phyloP scores from a whole-genome alignment of 768 basidiomycete species.

The Mycena sanguinolenta region DNA sequence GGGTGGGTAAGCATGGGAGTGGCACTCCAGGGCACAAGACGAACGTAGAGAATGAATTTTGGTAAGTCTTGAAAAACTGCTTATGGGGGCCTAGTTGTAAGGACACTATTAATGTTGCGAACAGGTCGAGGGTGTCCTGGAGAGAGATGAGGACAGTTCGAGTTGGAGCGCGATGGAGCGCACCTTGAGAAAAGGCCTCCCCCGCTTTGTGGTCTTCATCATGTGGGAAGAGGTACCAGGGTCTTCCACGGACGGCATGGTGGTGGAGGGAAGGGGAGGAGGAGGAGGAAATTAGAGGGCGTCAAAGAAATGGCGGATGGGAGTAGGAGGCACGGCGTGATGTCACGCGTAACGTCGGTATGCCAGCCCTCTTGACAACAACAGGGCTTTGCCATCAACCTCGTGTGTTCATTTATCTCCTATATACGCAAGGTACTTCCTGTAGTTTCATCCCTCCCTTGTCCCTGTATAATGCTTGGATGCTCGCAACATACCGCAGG shows the following conservation, averaged over 20 bases:
- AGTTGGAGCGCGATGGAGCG: constrained; percentile 35
- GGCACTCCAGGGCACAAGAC: constrained; percentile 48
- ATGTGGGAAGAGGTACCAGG: constrained; percentile 86
- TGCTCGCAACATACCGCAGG: not conserved
- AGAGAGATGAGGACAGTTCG: constrained; percentile 29
- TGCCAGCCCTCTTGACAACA: not conserved
- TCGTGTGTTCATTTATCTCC: not conserved
- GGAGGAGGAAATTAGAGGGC: constrained; percentile 45
- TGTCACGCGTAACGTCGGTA: not conserved
- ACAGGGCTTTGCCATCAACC: not conserved
- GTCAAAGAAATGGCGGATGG: constrained; percentile 43
- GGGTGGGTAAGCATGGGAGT: constrained; percentile 30
- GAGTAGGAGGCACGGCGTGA: not conserved
- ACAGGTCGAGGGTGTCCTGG: constrained; percentile 98
- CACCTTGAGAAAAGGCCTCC: constrained; percentile 94
- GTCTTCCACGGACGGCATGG: constrained; percentile 56
- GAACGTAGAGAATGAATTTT: constrained; percentile 96
- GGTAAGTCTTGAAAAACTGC: constrained; percentile 95
- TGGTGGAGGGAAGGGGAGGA: constrained; percentile 50
- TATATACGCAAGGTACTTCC: not conserved
- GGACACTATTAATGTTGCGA: constrained; percentile 96
- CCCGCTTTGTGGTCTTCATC: constrained; percentile 99
- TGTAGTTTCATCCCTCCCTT: not conserved
- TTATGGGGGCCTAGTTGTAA: constrained; percentile 90
- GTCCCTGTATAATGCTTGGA: not conserved